These are phyloP conservation scores for Leccinellum rugosiceps DNA, from an alignment of 768 basidiomycete species.

Conservation along the genomic window DNA sequence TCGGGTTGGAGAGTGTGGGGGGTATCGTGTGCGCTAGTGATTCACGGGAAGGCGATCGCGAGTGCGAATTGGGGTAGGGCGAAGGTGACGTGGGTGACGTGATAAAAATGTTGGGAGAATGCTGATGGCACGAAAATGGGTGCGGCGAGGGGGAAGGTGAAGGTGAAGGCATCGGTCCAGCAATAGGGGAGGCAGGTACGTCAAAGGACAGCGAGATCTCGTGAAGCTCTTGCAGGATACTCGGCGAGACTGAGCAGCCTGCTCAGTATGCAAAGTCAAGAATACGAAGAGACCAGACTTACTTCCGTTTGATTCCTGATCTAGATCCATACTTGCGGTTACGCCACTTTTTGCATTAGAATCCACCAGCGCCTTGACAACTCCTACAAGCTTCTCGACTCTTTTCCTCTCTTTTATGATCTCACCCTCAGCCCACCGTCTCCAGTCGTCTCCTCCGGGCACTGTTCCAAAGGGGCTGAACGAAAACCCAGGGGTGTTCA, in stretches of 20 bases:
- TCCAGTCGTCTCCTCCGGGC: conserved; percentile 25
- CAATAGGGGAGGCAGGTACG: conserved; percentile 10
- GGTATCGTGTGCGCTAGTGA: conserved; percentile 9
- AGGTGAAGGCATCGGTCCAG: conserved; percentile 19
- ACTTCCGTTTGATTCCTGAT: conserved; percentile 17
- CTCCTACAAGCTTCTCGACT: conserved; percentile 55
- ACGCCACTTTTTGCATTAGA: conserved; percentile 43
- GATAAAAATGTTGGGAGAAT: conserved; percentile 68
- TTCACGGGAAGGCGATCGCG: conserved; percentile 21
- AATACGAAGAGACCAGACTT: background rate
- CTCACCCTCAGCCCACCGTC: conserved; percentile 31
- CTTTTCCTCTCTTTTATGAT: conserved; percentile 58
- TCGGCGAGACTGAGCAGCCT: conserved; percentile 14
- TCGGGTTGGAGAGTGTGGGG: conserved; percentile 9
- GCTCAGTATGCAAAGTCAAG: conserved; percentile 1
- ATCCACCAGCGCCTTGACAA: conserved; percentile 64
- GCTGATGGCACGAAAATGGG: conserved; percentile 8
- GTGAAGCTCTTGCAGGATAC: conserved; percentile 26
- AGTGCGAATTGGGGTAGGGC: conserved; percentile 18
- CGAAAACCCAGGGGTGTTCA: conserved; percentile 12
- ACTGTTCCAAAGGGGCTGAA: conserved; percentile 7
- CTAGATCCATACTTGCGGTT: background rate
- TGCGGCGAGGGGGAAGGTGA: conserved; percentile 29
- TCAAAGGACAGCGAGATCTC: conserved; percentile 29
- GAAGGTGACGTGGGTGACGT: conserved; percentile 57